Conservation (phyloP, 768 basidiomycete genomes). For the Phaeotremella fagi region DNA sequence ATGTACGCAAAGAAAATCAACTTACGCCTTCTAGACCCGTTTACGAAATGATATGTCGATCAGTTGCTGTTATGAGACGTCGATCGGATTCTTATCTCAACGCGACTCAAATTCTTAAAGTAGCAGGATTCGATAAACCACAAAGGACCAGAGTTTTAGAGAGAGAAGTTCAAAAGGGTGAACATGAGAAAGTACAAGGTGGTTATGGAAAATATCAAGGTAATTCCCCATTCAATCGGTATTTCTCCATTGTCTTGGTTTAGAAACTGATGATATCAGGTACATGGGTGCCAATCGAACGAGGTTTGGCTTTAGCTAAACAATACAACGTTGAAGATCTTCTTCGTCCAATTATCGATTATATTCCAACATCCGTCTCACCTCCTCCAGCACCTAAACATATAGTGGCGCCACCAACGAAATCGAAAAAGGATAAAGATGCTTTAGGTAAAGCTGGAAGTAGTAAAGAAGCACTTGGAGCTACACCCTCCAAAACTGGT, state of each 20-base stretch:
- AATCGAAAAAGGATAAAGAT: slow-evolving; percentile 46
- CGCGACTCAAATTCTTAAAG: slow-evolving; percentile 93
- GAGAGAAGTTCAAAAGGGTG: slow-evolving; percentile 95
- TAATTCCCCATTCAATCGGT: slow-evolving; percentile 47
- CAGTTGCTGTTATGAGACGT: slow-evolving; percentile 93
- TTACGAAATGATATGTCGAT: slow-evolving; percentile 47
- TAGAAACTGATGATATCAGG: slow-evolving; percentile 54
- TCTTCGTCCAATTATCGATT: slow-evolving; percentile 90
- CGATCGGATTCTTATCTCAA: slow-evolving; percentile 96
- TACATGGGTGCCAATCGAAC: slow-evolving; percentile 95
- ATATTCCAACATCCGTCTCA: slow-evolving; percentile 75
- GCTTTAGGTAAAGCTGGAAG: slow-evolving; percentile 6
- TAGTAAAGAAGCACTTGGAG: slow-evolving; percentile 18
- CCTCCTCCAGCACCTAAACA: slow-evolving; percentile 92
- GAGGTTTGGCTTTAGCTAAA: slow-evolving; percentile 75
- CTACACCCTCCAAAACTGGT: slow-evolving; percentile 30
- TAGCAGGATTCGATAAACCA: slow-evolving; percentile 98
- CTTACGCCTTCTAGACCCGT: slow-evolving; percentile 34
- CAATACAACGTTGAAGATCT: slow-evolving; percentile 88
- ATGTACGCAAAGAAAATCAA: neutral
- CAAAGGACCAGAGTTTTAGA: slow-evolving; percentile 95
- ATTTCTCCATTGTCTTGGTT: neutral
- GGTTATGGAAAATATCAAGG: slow-evolving; percentile 99
- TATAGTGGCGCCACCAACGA: slow-evolving; percentile 64
- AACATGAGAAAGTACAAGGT: slow-evolving; percentile 98